Conservation (phyloP, 208 protist genomes). For the Phytomonas serpens region DNA sequence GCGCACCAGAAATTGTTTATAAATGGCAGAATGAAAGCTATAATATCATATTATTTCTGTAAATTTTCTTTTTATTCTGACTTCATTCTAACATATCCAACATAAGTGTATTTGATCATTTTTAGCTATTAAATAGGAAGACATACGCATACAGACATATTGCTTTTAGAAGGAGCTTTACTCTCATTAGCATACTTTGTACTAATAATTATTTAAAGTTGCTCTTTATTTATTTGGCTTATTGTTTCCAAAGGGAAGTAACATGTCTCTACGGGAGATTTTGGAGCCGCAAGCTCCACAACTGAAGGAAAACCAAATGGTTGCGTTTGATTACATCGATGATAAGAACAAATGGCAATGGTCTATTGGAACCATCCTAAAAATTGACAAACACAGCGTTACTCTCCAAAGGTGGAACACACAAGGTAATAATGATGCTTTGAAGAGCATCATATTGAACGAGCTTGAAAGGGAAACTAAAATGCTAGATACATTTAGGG, state of each 20-base stretch:
- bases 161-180: not conserved
- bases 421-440: slow-evolving; percentile 31
- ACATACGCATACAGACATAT: not conserved
- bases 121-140: not conserved
- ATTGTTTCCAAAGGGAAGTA: not conserved
- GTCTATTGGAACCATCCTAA: slow-evolving; percentile 45
- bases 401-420: slow-evolving; percentile 52
- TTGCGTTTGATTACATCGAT: slow-evolving; percentile 56
- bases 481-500: slow-evolving; percentile 38
- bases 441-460: slow-evolving; percentile 38
- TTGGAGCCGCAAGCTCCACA: slow-evolving; percentile 11
- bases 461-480: slow-evolving; percentile 41
- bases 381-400: slow-evolving; percentile 26
- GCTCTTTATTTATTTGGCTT: not conserved
- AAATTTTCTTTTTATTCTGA: not conserved
- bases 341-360: slow-evolving; percentile 49
- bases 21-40: not conserved
- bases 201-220: not conserved
- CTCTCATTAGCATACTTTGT: not conserved
- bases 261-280: not conserved
- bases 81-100: not conserved
- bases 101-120: not conserved
- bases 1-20: not conserved
- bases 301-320: slow-evolving; percentile 34
- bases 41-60: not conserved